phyloP scores from a whole-genome alignment of 257 asterid species.

The Solanum stenotomum region DNA sequence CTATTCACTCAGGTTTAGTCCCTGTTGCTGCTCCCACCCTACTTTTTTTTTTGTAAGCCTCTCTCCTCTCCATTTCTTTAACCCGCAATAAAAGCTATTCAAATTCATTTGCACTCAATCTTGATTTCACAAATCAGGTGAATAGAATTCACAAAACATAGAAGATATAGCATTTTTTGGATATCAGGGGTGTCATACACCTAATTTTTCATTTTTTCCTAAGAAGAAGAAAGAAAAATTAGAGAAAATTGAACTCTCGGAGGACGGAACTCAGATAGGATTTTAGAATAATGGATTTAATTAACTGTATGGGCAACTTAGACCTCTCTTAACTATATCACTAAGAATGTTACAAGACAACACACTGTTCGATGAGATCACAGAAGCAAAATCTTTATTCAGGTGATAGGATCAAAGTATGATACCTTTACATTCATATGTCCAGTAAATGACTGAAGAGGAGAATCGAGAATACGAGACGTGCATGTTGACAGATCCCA shows the following conservation, averaged over 20 bases:
- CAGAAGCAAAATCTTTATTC: background rate
- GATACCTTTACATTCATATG: constrained; percentile 87
- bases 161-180: background rate
- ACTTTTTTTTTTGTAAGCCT: background rate
- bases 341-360: background rate
- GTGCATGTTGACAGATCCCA: constrained; percentile 88
- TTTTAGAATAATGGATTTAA: background rate
- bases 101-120: background rate
- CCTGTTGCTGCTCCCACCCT: background rate
- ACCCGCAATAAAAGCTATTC: background rate
- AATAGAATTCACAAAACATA: background rate
- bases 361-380: background rate
- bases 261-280: background rate
- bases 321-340: background rate
- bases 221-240: background rate
- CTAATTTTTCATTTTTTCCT: background rate
- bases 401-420: background rate
- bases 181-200: background rate
- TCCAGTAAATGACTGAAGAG: constrained; percentile 90
- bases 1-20: background rate
- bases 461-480: constrained; percentile 69
- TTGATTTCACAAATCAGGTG: background rate
- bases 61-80: background rate
- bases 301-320: background rate
- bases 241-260: background rate